A percentile compares a stretch with the other conserved stretches of the same genome.
Evolutionary conservation across 208 protist genomes (phyloP).

Genomic region (Trypanosoma conorhini): DNA sequence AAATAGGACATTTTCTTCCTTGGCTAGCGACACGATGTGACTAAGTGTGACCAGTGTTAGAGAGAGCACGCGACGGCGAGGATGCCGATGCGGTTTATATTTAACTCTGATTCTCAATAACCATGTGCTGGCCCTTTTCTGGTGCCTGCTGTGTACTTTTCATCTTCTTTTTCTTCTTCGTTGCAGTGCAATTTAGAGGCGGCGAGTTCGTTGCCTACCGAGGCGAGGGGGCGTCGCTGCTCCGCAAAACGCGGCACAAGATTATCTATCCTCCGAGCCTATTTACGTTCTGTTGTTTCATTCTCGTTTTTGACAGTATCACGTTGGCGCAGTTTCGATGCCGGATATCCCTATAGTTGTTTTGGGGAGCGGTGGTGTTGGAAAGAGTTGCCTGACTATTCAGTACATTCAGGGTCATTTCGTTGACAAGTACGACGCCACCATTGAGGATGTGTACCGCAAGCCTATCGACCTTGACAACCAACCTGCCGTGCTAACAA

Average conservation of each 20-base stretch:
- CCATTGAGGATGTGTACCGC: conserved; percentile 83
- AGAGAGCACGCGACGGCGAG: no score
- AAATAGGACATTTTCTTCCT: no score
- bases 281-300: not conserved
- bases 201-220: no score
- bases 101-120: no score
- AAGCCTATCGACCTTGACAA: conserved; percentile 75
- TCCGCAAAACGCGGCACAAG: no score
- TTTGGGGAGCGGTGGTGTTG: conserved; percentile 51
- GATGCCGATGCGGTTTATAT: no score
- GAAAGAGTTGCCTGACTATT: conserved; percentile 73
- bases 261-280: no score
- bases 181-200: no score
- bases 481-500: conserved; percentile 83
- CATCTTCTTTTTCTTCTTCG: conserved; percentile 10
- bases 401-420: conserved; percentile 80
- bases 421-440: conserved; percentile 71
- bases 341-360: conserved; percentile 57
- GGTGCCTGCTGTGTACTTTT: not conserved
- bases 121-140: no score
- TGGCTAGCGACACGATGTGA: no score
- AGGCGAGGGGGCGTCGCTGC: no score
- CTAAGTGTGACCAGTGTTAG: no score
- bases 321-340: conserved; percentile 13
- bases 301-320: conserved; percentile 3